phyloP scores from a whole-genome alignment of 768 basidiomycete species.

The Candolleomyces aberdarensis region DNA sequence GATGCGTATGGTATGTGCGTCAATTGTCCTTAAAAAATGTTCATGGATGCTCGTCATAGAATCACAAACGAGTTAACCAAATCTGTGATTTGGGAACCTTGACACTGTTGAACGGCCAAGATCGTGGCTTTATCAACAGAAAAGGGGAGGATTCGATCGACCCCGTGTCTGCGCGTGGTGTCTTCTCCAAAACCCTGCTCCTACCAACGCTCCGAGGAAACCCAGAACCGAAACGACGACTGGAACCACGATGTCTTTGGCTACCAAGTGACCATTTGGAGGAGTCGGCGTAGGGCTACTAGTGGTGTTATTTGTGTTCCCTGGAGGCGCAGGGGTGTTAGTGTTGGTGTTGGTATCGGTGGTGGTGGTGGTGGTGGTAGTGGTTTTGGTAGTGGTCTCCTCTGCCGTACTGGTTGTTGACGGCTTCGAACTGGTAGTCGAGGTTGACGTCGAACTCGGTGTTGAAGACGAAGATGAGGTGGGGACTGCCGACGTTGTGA shows the following conservation, averaged over 20 bases:
- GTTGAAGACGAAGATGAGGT: not conserved
- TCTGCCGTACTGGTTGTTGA: not conserved
- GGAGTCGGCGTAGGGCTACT: not conserved
- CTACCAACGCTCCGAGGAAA: not conserved
- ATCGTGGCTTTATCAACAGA: too few species aligned
- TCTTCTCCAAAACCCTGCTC: not conserved
- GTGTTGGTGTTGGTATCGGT: too few species aligned
- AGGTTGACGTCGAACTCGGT: not conserved
- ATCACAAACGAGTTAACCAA: too few species aligned
- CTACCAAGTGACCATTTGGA: not conserved
- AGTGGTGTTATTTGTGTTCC: not conserved
- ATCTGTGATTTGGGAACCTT: too few species aligned
- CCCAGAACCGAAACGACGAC: slow-evolving; percentile 5
- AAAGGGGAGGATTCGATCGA: too few species aligned
- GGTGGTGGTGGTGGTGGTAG: slow-evolving; percentile 5
- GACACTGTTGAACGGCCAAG: too few species aligned
- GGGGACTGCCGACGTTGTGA: not conserved
- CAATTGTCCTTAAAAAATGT: too few species aligned
- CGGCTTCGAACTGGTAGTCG: not conserved
- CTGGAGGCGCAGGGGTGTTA: too few species aligned
- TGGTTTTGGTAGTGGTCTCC: not conserved
- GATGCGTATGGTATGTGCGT: too few species aligned
- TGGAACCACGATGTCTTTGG: slow-evolving; percentile 1
- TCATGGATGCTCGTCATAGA: too few species aligned
- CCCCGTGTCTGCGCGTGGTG: not conserved